phyloP scores from a whole-genome alignment of 495 filamentous ascomycete genomes.

The Ascodesmis nigricans region DNA sequence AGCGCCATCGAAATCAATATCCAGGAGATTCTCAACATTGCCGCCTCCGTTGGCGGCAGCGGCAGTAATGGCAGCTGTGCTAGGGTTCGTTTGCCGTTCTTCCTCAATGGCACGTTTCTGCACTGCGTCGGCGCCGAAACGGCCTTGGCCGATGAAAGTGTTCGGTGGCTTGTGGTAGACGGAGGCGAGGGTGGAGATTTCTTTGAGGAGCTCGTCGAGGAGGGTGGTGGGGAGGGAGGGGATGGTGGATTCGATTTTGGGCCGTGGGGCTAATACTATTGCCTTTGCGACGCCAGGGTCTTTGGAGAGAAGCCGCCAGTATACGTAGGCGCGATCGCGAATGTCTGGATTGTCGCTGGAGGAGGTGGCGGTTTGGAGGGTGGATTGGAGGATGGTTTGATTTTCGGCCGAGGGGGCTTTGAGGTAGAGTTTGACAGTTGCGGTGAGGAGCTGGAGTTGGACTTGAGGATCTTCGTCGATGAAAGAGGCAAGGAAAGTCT shows the following conservation, averaged over 20 bases:
- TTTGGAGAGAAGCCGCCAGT: conserved; percentile 91
- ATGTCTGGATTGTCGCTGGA: conserved; percentile 96
- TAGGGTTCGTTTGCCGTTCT: conserved; percentile 81
- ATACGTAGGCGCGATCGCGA: conserved; percentile 88
- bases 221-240: conserved; percentile 60
- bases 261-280: conserved; percentile 82
- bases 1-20: conserved; percentile 94
- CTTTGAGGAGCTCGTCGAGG: conserved; percentile 64
- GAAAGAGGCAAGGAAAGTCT: not conserved
- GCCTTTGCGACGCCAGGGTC: conserved; percentile 64
- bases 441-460: conserved; percentile 86
- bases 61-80: conserved; percentile 64
- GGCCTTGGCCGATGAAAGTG: conserved; percentile 85
- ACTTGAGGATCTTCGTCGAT: conserved; percentile 29
- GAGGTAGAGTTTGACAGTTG: conserved; percentile 89
- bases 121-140: conserved; percentile 68
- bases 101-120: conserved; percentile 93
- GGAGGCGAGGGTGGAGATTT: conserved; percentile 88
- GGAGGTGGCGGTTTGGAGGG: conserved; percentile 73
- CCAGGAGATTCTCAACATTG: conserved; percentile 83
- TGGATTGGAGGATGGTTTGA: conserved; percentile 78
- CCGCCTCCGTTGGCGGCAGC: conserved; percentile 31
- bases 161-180: conserved; percentile 98
- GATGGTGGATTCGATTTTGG: conserved; percentile 82
- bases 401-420: conserved; percentile 31